phyloP scores from a whole-genome alignment of 1,284 basidiomycete species.

The Sanguinoderma infundibulare region DNA sequence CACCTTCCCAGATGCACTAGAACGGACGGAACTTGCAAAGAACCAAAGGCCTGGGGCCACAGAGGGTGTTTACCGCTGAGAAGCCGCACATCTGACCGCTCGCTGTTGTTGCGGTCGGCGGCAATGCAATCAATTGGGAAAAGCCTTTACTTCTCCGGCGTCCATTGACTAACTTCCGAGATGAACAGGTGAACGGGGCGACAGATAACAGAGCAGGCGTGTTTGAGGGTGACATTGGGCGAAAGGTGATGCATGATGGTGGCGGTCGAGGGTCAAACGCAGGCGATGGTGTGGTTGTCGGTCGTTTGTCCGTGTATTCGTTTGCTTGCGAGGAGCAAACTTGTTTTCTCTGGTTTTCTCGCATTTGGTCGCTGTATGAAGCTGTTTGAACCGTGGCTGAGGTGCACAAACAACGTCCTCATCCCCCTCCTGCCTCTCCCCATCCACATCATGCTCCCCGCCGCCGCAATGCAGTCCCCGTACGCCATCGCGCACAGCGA shows the following conservation, averaged over 20 bases:
- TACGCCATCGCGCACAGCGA: conserved; percentile 7
- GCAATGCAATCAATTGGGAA: conserved; percentile 1
- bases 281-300: conserved; percentile 28
- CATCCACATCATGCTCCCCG: conserved; percentile 24
- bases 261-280: not conserved
- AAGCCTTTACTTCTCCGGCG: not conserved
- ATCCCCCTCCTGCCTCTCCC: conserved; percentile 17
- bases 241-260: not conserved
- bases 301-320: conserved; percentile 66
- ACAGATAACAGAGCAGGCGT: not conserved
- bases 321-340: conserved; percentile 49
- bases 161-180: too few relatives aligned
- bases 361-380: conserved; percentile 68
- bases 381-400: conserved; percentile 49
- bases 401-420: conserved; percentile 40
- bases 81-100: conserved; percentile 1
- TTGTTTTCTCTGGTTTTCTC: conserved; percentile 77
- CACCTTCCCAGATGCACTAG: too few relatives aligned
- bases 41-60: not conserved
- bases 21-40: not conserved
- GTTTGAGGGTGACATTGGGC: not conserved
- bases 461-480: conserved; percentile 22
- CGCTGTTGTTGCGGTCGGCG: not conserved
- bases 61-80: not conserved
- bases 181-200: not conserved